phyloP scores from a whole-genome alignment of 768 basidiomycete genomes.

The Leccinum ochraceum region DNA sequence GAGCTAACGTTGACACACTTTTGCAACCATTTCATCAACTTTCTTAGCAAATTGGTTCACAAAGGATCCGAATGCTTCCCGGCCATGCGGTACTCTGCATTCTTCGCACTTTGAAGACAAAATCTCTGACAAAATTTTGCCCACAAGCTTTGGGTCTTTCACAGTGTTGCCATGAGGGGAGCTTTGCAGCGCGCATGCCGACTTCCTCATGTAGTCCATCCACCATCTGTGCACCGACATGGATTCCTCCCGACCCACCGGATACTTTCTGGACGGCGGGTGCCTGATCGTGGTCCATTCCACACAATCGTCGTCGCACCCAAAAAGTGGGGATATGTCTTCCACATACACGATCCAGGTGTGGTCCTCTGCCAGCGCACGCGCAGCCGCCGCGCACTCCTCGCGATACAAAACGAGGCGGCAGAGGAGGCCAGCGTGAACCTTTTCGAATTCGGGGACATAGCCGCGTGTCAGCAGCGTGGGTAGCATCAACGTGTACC shows the following conservation, averaged over 20 bases:
- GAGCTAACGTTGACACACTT: slow-evolving; percentile 3
- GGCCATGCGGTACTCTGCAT: neutral
- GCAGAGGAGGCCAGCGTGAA: slow-evolving; percentile 8
- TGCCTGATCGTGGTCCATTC: neutral
- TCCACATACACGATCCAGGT: slow-evolving; percentile 5
- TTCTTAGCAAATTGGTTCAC: slow-evolving; percentile 12
- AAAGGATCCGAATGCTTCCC: slow-evolving; percentile 11
- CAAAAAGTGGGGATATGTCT: neutral
- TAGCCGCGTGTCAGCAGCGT: neutral
- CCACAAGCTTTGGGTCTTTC: slow-evolving; percentile 4
- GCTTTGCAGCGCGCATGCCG: slow-evolving; percentile 5
- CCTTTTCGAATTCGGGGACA: slow-evolving; percentile 14
- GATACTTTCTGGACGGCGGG: slow-evolving; percentile 9
- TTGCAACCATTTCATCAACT: slow-evolving; percentile 8
- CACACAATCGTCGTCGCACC: neutral
- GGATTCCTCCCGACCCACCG: neutral
- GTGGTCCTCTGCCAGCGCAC: slow-evolving; percentile 5
- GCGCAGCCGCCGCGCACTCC: neutral
- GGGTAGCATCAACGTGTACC: slow-evolving; percentile 9
- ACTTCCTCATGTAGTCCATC: slow-evolving; percentile 17
- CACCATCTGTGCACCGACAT: slow-evolving; percentile 15
- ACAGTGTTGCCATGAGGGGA: neutral
- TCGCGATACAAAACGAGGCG: slow-evolving; percentile 15
- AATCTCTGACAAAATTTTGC: neutral
- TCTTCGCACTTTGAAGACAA: slow-evolving; percentile 4